These are phyloP conservation scores for Coniochaeta ligniaria DNA, from an alignment of 2,329 filamentous ascomycete genomes.

Conservation along the genomic window DNA sequence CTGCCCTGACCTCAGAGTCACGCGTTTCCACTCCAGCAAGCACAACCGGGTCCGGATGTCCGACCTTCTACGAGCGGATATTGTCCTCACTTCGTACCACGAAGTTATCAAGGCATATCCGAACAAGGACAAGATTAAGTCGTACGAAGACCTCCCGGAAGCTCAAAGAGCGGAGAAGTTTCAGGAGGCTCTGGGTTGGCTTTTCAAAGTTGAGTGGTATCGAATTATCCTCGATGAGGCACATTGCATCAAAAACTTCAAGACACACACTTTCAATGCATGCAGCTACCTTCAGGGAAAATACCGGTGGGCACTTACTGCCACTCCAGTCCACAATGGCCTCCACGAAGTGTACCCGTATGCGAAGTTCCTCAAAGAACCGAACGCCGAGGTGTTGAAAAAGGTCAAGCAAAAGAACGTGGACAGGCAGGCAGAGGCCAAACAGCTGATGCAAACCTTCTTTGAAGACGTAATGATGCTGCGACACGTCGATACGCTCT, in stretches of 20 bases:
- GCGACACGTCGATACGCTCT: slow-evolving; percentile 1
- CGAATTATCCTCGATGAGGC: slow-evolving; percentile 51
- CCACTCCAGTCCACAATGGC: slow-evolving; percentile 26
- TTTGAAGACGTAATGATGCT: not conserved
- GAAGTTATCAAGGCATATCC: slow-evolving; percentile 16
- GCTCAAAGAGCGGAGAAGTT: not conserved
- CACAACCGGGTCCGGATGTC: not conserved
- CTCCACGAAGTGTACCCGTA: slow-evolving; percentile 9
- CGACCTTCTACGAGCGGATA: not conserved
- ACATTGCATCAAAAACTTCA: slow-evolving; percentile 46
- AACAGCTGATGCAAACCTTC: not conserved
- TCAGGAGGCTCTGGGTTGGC: slow-evolving; percentile 21
- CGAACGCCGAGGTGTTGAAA: slow-evolving; percentile 5
- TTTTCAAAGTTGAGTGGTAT: slow-evolving; percentile 35
- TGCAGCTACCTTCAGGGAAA: slow-evolving; percentile 16
- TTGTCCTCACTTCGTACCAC: slow-evolving; percentile 18
- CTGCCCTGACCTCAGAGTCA: slow-evolving; percentile 9
- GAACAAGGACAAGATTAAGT: not conserved
- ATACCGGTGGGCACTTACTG: slow-evolving; percentile 26
- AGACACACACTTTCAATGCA: slow-evolving; percentile 15
- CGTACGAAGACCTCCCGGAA: not conserved
- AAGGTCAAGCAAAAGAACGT: slow-evolving; percentile 9
- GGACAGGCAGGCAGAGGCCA: too few relatives aligned
- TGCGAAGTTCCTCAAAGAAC: slow-evolving; percentile 5
- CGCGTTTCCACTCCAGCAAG: slow-evolving; percentile 1